Base-by-base conservation (phyloP, 352 stramenopile species). In the Phytophthora fragariaefolia region DNA sequence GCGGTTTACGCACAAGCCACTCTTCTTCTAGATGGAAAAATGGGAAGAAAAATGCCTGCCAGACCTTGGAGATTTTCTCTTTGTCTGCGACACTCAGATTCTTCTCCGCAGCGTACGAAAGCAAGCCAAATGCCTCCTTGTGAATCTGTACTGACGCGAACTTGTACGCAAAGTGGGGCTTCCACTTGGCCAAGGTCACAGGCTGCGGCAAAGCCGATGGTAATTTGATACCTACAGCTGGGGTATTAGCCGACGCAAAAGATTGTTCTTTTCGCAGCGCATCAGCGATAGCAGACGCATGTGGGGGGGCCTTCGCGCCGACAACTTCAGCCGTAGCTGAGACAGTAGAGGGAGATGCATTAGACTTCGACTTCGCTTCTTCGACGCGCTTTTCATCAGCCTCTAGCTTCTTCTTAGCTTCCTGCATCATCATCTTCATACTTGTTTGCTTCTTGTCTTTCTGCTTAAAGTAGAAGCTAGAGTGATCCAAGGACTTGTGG, bases 401-500 rank as follows among this genome's bases (percentile, higher is more conserved):
- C 42, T 93, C 87, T 4, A 94, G 61, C 55, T 92, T 90, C 75
- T 95, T 94, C 72, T 95, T 95, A 2, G 86, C 89, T 45, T 95
- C 82, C 43, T 90, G 82, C 24, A 98, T 68, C 34, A 99, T 79
- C 49, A 91, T 93, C 72, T 99, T 98, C 63, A 97, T 95, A 49
- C 90, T 98, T 30, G 95, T 98, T 17, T 95, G 90, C 67, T 98
- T 98, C 83, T 99, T 99, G 76, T 99, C 98, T 57, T 94, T 97
- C 49, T 98, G 95, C 73, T 98, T 97, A 79, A 99, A 99, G 73
- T 99, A 99, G 59, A 99, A 98, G 28, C 95, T 98, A 23, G 97
- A 98, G 76, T 99, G 97, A 74, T 99, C 98, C 18, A 99, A 82
- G 46, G 89, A 98, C 75, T 98, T 99, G 81, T 99, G 97, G 71